A percentile compares a stretch with the other conserved stretches of the same genome.
These are phyloP conservation scores for Candida takata DNA, from an alignment of 805 yeast genomes.

Conservation along the genomic window DNA sequence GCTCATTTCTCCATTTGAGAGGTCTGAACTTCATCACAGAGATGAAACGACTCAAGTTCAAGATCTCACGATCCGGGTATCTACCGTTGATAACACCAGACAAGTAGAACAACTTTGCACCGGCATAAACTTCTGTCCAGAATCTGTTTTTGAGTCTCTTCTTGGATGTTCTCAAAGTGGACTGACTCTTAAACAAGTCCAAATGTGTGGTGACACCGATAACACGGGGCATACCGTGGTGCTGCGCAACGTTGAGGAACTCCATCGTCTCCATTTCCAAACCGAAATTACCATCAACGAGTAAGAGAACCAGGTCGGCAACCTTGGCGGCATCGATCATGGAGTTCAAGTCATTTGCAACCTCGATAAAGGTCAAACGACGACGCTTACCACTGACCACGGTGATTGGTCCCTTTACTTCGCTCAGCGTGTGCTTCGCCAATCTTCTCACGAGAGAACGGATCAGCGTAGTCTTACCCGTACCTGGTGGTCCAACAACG, in stretches of 20 bases:
- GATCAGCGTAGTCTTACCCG: slow-evolving; percentile 92
- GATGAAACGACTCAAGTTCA: slow-evolving; percentile 85
- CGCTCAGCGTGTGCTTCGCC: slow-evolving; percentile 79
- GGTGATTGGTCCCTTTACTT: slow-evolving; percentile 92
- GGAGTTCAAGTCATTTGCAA: slow-evolving; percentile 84
- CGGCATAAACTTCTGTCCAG: slow-evolving; percentile 99
- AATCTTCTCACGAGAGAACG: slow-evolving; percentile 81
- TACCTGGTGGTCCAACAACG: slow-evolving; percentile 98
- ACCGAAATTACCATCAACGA: slow-evolving; percentile 96
- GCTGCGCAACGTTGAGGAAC: slow-evolving; percentile 90
- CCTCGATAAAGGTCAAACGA: slow-evolving; percentile 87
- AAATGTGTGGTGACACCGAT: slow-evolving; percentile 93
- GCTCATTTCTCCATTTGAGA: slow-evolving; percentile 98
- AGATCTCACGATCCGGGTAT: slow-evolving; percentile 93
- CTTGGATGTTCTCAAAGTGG: slow-evolving; percentile 85
- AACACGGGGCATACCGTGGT: slow-evolving; percentile 98
- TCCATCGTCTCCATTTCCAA: slow-evolving; percentile 99
- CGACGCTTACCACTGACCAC: slow-evolving; percentile 94
- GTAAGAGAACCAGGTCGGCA: slow-evolving; percentile 81
- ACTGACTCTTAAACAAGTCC: slow-evolving; percentile 84
- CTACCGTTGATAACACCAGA: slow-evolving; percentile 96
- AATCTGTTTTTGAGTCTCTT: slow-evolving; percentile 88
- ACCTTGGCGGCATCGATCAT: slow-evolving; percentile 96
- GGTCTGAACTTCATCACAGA: slow-evolving; percentile 98
- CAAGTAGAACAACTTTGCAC: slow-evolving; percentile 90